A percentile compares a stretch with the other conserved stretches of the same genome.
These are phyloP conservation scores for Colletotrichum kahawae DNA, from an alignment of 2,329 filamentous ascomycete species.

Conservation along the genomic window DNA sequence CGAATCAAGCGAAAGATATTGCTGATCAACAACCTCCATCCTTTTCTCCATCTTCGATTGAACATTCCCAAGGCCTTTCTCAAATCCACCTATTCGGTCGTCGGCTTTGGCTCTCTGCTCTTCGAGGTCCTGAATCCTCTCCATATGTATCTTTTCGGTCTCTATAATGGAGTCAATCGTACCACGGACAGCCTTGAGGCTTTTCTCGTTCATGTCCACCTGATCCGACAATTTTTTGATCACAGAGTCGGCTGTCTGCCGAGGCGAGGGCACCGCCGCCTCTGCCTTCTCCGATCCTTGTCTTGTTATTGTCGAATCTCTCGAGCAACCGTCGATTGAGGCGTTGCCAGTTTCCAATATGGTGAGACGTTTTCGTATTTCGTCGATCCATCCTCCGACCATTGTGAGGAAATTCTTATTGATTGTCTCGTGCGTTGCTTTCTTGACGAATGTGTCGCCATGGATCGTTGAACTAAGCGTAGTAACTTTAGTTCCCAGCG, in stretches of 20 bases:
- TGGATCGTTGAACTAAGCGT: neutral
- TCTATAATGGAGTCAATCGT: neutral
- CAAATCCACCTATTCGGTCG: neutral
- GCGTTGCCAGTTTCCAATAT: neutral
- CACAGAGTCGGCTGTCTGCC: neutral
- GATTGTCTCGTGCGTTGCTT: neutral
- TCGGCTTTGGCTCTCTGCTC: slow-evolving; percentile 13
- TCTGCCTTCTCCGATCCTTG: neutral
- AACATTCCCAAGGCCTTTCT: neutral
- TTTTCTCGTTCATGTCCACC: slow-evolving; percentile 1
- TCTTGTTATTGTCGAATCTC: neutral
- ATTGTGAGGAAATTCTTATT: neutral
- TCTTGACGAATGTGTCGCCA: neutral
- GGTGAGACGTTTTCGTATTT: neutral
- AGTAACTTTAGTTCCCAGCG: neutral
- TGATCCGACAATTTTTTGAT: neutral
- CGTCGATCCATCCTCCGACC: neutral
- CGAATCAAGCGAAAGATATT: slow-evolving; percentile 44
- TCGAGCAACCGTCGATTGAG: neutral
- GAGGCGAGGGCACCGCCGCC: neutral
- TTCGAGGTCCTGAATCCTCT: neutral
- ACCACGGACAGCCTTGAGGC: neutral
- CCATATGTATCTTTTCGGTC: neutral
- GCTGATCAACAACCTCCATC: slow-evolving; percentile 37
- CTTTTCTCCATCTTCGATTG: slow-evolving; percentile 28